Conservation (phyloP, 179 eudicot species). For the Gypsophila paniculata region DNA sequence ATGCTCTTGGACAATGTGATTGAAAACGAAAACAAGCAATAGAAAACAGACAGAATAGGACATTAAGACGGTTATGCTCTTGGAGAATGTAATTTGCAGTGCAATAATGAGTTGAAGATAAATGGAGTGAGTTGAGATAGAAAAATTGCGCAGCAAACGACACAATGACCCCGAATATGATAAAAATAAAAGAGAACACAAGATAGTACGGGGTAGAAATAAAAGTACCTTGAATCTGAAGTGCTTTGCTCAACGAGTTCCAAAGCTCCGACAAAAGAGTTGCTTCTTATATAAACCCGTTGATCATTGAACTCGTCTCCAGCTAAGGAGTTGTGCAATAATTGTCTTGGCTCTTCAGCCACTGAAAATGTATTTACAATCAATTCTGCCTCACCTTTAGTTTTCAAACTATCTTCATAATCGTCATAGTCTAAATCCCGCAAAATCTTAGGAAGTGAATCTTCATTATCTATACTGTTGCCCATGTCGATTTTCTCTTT, state of each 20-base stretch:
- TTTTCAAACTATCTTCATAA: slow-evolving; percentile 39
- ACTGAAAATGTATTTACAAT: slow-evolving; percentile 31
- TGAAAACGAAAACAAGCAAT: no score
- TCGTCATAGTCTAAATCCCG: slow-evolving; percentile 57
- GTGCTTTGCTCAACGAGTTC: slow-evolving; percentile 5
- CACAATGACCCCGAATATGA: neutral
- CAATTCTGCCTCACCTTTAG: slow-evolving; percentile 34
- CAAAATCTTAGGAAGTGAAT: slow-evolving; percentile 63
- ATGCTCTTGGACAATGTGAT: no score
- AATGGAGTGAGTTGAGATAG: no score
- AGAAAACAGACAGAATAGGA: no score
- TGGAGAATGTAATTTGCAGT: no score
- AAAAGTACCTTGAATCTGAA: slow-evolving; percentile 30
- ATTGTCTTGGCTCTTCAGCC: slow-evolving; percentile 26
- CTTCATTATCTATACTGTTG: slow-evolving; percentile 30
- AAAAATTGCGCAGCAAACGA: neutral
- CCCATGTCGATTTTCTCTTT: slow-evolving; percentile 58
- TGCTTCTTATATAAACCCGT: slow-evolving; percentile 32
- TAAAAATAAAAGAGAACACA: neutral
- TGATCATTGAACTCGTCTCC: slow-evolving; percentile 35
- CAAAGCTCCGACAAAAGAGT: slow-evolving; percentile 23
- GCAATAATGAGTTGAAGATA: no score
- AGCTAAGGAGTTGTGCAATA: slow-evolving; percentile 31
- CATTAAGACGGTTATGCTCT: no score
- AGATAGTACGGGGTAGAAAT: neutral